A percentile compares a stretch with the other conserved stretches of the same genome.
phyloP scores from a whole-genome alignment of 257 asterid species.

The Nicotiana sylvestris region DNA sequence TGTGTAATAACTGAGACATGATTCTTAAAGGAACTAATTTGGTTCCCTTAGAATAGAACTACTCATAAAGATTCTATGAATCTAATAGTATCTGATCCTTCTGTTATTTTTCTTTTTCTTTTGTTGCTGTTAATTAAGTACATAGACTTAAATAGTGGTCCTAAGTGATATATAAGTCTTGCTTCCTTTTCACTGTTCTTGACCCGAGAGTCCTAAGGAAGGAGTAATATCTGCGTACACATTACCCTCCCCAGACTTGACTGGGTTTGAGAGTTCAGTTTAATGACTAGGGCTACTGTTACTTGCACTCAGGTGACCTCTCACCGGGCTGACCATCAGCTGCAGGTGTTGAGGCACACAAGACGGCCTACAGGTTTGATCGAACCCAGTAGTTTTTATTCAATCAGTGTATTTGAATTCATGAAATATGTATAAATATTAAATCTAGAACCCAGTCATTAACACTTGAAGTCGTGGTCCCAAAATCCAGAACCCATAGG shows the following conservation, averaged over 20 bases:
- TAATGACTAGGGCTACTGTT: not conserved
- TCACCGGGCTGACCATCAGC: conserved; percentile 8
- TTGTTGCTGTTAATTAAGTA: conserved; percentile 9
- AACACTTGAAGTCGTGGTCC: too few species aligned
- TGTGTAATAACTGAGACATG: conserved; percentile 28
- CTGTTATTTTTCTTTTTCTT: not conserved
- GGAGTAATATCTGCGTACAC: too few species aligned
- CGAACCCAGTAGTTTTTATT: too few species aligned
- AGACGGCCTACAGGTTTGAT: too few species aligned
- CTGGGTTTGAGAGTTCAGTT: too few species aligned
- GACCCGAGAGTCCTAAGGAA: too few species aligned
- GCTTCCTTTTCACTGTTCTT: too few species aligned
- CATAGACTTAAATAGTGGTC: not conserved
- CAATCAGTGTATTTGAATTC: too few species aligned
- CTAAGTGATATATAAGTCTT: not conserved
- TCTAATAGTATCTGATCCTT: conserved; percentile 22
- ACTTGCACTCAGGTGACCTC: conserved; percentile 3
- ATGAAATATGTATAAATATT: too few species aligned
- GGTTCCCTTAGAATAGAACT: conserved; percentile 9
- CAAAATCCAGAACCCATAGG: too few species aligned
- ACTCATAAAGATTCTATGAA: conserved; percentile 24
- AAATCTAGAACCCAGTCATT: too few species aligned
- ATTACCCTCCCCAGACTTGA: fast-evolving
- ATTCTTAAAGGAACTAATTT: conserved; percentile 29
- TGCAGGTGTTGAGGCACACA: too few species aligned